Evolutionary conservation across 345 rosid species (phyloP).

Genomic region (Ceriops decandra): DNA sequence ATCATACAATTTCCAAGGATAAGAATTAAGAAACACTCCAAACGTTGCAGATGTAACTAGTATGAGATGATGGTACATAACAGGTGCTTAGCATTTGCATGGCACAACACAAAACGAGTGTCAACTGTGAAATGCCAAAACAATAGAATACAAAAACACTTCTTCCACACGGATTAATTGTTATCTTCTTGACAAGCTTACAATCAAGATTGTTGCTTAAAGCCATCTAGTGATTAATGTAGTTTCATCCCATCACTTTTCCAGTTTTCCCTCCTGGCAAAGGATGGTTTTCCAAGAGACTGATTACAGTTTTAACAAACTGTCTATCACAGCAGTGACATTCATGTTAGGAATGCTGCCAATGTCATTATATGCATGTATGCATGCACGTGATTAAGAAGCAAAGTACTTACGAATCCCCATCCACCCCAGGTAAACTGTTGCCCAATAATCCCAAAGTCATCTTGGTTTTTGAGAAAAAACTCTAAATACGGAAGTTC

Average conservation of each 20-base stretch:
- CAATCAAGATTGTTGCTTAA: not conserved
- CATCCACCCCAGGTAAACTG: constrained; percentile 77
- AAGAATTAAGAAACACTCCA: not conserved
- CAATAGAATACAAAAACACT: not conserved
- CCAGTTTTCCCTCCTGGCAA: not conserved
- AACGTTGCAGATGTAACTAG: not conserved
- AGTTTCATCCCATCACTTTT: not conserved
- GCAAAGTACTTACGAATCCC: constrained; percentile 81
- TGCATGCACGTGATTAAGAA: constrained; percentile 12
- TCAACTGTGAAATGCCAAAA: not conserved
- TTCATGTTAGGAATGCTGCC: not conserved
- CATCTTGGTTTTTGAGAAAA: constrained; percentile 49
- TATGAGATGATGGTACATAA: not conserved
- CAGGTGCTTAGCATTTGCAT: not conserved
- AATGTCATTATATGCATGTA: not conserved
- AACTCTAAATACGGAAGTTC: constrained; percentile 74
- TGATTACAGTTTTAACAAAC: constrained; percentile 2
- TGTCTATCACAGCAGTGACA: not conserved
- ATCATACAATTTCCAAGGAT: not conserved
- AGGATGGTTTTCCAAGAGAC: not conserved
- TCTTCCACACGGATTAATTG: too few species aligned
- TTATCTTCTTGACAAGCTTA: too few species aligned
- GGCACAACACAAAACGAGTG: not conserved
- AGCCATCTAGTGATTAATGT: not conserved
- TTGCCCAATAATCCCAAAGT: constrained; percentile 71